These are phyloP conservation scores for Fusarium caatingaense DNA, from an alignment of 2,329 filamentous ascomycete genomes.

Conservation along the genomic window DNA sequence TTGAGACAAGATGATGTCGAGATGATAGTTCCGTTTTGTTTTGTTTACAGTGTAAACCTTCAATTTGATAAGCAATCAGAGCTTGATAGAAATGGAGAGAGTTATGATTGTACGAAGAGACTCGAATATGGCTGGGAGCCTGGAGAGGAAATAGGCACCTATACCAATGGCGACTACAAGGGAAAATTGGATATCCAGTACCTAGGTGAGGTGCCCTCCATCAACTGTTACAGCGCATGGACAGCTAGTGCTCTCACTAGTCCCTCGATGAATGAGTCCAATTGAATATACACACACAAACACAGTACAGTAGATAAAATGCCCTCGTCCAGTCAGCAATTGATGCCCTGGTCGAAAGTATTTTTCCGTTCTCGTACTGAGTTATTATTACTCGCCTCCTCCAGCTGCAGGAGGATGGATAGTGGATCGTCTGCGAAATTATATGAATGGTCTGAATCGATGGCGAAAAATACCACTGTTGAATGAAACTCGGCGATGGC, in stretches of 20 bases:
- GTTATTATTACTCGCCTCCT: conserved; percentile 28
- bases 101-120: neutral
- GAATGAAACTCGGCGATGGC: conserved; percentile 26
- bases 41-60: neutral
- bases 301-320: neutral
- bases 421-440: conserved; percentile 19
- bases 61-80: neutral
- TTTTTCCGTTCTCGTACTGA: conserved; percentile 14
- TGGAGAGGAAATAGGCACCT: neutral
- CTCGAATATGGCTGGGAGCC: neutral
- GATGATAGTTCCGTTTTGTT: neutral
- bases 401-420: conserved; percentile 29
- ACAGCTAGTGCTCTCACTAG: neutral
- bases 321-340: neutral
- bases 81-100: neutral
- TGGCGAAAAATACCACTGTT: conserved; percentile 23
- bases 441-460: conserved; percentile 14
- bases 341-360: conserved; percentile 7
- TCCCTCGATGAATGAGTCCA: neutral
- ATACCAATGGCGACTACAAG: neutral
- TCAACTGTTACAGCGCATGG: neutral
- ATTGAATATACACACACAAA: neutral
- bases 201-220: neutral
- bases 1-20: neutral
- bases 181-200: neutral